A percentile compares a stretch with the other conserved stretches of the same genome.
Conservation (phyloP, 345 rosid genomes). For the Erucastrum elatum region DNA sequence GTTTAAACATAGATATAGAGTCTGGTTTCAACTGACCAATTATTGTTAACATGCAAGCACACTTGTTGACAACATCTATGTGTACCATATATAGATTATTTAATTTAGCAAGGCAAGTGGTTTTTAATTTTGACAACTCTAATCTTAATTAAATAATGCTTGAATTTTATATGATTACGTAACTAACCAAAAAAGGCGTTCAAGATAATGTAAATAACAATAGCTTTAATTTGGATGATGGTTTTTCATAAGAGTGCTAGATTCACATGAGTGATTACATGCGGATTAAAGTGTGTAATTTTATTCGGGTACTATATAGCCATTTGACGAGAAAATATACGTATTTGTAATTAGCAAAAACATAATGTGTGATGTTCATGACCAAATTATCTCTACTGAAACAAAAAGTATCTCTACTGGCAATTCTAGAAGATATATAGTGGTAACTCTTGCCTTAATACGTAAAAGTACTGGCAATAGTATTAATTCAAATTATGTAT, state of each 20-base stretch:
- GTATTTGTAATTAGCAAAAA: background rate
- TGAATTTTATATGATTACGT: constrained; percentile 13
- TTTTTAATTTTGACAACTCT: background rate
- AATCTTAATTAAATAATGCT: background rate
- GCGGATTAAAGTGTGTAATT: background rate
- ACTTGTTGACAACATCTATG: constrained; percentile 30
- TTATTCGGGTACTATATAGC: background rate
- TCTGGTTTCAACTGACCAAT: constrained; percentile 25
- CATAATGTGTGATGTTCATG: background rate
- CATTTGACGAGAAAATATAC: background rate
- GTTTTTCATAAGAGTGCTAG: background rate
- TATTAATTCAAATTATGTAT: background rate
- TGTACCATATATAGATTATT: constrained; percentile 4
- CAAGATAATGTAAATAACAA: background rate
- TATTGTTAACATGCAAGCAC: constrained; percentile 34
- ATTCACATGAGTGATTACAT: background rate
- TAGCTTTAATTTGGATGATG: background rate
- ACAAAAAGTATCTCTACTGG: background rate
- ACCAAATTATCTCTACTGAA: background rate
- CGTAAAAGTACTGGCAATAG: background rate
- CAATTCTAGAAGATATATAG: background rate
- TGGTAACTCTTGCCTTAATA: background rate
- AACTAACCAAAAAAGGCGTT: background rate
- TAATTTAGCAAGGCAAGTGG: constrained; percentile 20
- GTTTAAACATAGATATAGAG: constrained; percentile 20